Evolutionary conservation across 1,139 yeast genomes (phyloP).

Genomic region (Eremothecium gossypii): DNA sequence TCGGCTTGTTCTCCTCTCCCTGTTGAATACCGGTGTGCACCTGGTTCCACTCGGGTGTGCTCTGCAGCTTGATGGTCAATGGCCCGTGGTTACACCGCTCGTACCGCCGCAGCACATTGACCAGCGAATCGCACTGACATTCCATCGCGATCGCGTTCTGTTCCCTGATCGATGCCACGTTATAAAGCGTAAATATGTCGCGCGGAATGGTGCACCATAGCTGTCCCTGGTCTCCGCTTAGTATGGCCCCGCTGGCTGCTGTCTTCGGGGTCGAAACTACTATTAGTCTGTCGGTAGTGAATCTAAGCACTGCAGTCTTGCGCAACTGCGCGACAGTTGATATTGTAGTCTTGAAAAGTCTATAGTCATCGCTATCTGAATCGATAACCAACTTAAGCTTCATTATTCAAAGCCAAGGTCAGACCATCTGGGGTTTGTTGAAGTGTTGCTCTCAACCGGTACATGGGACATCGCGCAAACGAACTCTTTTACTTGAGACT

Average conservation of each 20-base stretch:
- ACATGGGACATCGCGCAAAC: too few species aligned
- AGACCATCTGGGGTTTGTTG: neutral
- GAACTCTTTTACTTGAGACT: too few species aligned
- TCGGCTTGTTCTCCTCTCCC: constrained; percentile 7
- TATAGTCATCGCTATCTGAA: constrained; percentile 27
- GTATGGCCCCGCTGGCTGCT: constrained; percentile 11
- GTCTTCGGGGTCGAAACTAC: constrained; percentile 27
- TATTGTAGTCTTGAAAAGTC: constrained; percentile 25
- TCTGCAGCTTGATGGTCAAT: constrained; percentile 23
- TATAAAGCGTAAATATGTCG: constrained; percentile 25
- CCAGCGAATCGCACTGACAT: constrained; percentile 25
- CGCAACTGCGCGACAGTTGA: constrained; percentile 27
- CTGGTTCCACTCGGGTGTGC: constrained; percentile 23
- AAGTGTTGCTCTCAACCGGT: too few species aligned
- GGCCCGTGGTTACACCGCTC: constrained; percentile 23
- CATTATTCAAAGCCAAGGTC: constrained; percentile 11
- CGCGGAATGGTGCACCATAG: constrained; percentile 29
- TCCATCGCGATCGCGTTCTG: constrained; percentile 27
- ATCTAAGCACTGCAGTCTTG: constrained; percentile 26
- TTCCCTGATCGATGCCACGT: constrained; percentile 23
- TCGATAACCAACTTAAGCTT: constrained; percentile 25
- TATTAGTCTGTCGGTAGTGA: constrained; percentile 23
- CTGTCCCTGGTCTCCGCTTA: constrained; percentile 25
- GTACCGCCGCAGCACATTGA: constrained; percentile 24
- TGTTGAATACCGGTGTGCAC: constrained; percentile 1